A percentile compares a stretch with the other conserved stretches of the same genome.
phyloP scores from a whole-genome alignment of 2,329 filamentous ascomycete species.

The Fusarium nelsonii region DNA sequence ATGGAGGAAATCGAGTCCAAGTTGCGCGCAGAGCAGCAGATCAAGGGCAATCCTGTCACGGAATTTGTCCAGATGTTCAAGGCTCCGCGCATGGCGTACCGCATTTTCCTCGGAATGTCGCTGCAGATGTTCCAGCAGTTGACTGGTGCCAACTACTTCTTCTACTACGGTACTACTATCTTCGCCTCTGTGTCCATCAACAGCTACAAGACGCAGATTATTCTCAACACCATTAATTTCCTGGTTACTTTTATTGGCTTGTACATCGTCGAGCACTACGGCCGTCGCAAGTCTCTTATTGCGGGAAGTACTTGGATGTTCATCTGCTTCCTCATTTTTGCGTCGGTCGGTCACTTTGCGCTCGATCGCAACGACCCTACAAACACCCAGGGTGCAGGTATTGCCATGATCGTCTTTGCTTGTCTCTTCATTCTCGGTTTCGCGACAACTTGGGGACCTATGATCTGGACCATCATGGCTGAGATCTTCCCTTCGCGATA shows the following conservation, averaged over 20 bases:
- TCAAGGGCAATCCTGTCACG: conserved; percentile 57
- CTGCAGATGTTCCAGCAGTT: conserved; percentile 77
- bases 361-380: conserved; percentile 55
- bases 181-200: conserved; percentile 63
- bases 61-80: conserved; percentile 71
- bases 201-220: conserved; percentile 75
- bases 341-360: conserved; percentile 64
- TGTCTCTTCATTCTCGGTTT: conserved; percentile 74
- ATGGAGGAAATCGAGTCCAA: conserved; percentile 67
- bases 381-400: conserved; percentile 60
- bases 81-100: conserved; percentile 73
- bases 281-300: conserved; percentile 73
- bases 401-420: conserved; percentile 73
- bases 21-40: conserved; percentile 60
- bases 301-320: conserved; percentile 72
- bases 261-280: conserved; percentile 77
- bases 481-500: conserved; percentile 75
- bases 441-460: conserved; percentile 75
- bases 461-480: conserved; percentile 73
- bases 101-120: conserved; percentile 69
- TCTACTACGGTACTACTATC: conserved; percentile 71
- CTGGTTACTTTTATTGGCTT: conserved; percentile 74
- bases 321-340: conserved; percentile 70
- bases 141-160: conserved; percentile 76
- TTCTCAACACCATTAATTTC: conserved; percentile 76